Conservation (phyloP, 257 asterid genomes). For the Voacanga thouarsii region DNA sequence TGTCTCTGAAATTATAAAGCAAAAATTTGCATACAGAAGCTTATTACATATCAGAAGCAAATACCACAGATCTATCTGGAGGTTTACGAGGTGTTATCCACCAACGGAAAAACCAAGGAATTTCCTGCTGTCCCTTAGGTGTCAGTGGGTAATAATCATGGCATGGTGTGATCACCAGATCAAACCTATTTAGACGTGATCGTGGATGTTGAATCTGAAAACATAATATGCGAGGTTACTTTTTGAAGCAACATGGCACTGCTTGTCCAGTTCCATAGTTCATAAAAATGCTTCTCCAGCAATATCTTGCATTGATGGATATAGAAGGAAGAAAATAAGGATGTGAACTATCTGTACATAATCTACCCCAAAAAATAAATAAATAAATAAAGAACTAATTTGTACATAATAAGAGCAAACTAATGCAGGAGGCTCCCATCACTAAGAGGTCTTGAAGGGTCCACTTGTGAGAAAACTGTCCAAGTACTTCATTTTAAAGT, state of each 20-base stretch:
- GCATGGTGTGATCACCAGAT: slow-evolving; percentile 72
- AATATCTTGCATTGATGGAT: not conserved
- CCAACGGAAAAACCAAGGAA: slow-evolving; percentile 64
- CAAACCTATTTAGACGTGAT: slow-evolving; percentile 70
- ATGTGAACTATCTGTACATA: not conserved
- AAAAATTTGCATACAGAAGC: not conserved
- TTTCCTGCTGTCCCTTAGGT: slow-evolving; percentile 66
- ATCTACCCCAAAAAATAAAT: no score
- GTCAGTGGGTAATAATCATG: slow-evolving; percentile 82
- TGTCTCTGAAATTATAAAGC: not conserved
- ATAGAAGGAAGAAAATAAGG: not conserved
- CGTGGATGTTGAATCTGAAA: slow-evolving; percentile 93
- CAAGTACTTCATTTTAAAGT: not conserved
- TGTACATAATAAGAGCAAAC: not conserved
- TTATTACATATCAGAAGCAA: slow-evolving; percentile 11
- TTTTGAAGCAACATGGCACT: slow-evolving; percentile 6
- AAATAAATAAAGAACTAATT: no score
- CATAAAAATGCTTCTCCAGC: not conserved
- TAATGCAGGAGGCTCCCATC: not conserved
- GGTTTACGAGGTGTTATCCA: slow-evolving; percentile 73
- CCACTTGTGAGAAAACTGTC: not conserved
- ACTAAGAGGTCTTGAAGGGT: not conserved
- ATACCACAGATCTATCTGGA: slow-evolving; percentile 75
- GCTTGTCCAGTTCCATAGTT: not conserved
- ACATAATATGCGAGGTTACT: slow-evolving; percentile 19